Evolutionary conservation across 305 asterid species (phyloP), one percentile per base, ranked within the genome.

Genomic region (Rubia tinctorum): DNA sequence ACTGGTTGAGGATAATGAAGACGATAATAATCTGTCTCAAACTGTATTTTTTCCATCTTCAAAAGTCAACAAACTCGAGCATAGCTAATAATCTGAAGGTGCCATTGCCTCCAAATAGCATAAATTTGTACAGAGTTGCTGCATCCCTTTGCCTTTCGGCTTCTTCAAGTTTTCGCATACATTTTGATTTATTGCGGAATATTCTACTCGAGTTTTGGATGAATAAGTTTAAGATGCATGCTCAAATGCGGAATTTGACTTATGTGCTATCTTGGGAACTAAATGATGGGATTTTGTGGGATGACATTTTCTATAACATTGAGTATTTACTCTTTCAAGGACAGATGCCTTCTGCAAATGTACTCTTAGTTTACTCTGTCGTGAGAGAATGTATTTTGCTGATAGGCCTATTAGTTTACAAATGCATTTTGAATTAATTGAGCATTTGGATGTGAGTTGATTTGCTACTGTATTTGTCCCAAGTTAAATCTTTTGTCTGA

Each of bases 351-450:
- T 27, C 30, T 27, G 30, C 30, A 27, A 1, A 27, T 27, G 30
- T 27, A 27, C 30, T 27, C 30, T 27, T 27, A 30, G 37, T 30
- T 30, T 3, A 4, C 37, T 30, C 37, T 30, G 37, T 30, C 37
- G 92, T 22, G 99, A 95, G 87, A 86, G 95, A 68, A 39, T 89
- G 42, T 95, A 95, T 80, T 92, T 92, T 76, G 92, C 91, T 45
- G 81, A 80, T 82, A 82, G 70, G 79, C 83, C 75, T 66, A 86
- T 96, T 76, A 88, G 84, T 84, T 77, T 89, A 77, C 97, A 88
- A 86, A 91, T 90, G 91, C 99, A 94, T 84, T 92, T 92, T 75
- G 96, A 94, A 73, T 84, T 94, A 74, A 88, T 94, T 67, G 91
- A 90, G 66, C 72, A 76, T 75, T 69, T 92, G 88, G 97, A 88